These are phyloP conservation scores for Nicotiana obtusifolia DNA, from an alignment of 257 asterid species.

Conservation along the genomic window DNA sequence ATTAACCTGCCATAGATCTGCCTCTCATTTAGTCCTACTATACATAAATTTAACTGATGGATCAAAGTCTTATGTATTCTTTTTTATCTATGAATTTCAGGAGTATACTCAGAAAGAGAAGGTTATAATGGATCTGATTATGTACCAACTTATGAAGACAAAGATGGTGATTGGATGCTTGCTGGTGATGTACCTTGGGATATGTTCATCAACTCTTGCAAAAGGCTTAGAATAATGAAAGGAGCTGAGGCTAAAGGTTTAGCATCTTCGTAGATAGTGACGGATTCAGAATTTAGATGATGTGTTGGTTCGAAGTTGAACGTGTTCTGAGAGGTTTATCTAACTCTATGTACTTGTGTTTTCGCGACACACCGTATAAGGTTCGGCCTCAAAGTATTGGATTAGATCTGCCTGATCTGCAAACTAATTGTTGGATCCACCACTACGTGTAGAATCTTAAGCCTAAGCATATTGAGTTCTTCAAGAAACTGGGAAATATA, in stretches of 20 bases:
- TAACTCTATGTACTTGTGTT: not conserved
- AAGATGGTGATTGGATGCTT: conserved; percentile 96
- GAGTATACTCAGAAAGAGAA: conserved; percentile 63
- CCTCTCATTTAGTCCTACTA: too few species aligned
- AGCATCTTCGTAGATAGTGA: not conserved
- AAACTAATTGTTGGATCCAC: not conserved
- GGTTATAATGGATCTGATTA: conserved; percentile 66
- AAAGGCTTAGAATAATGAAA: conserved; percentile 70
- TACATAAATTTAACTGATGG: not conserved
- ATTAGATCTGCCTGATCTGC: not conserved
- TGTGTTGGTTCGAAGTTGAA: not conserved
- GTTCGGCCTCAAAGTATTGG: not conserved
- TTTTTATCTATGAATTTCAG: conserved; percentile 14
- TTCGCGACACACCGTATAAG: not conserved
- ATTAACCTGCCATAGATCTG: not conserved
- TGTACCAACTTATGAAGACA: conserved; percentile 81
- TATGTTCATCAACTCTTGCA: conserved; percentile 78
- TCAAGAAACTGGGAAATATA: not conserved
- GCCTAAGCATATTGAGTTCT: not conserved
- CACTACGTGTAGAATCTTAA: not conserved
- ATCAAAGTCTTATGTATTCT: not conserved
- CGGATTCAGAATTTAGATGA: not conserved
- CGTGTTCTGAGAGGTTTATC: not conserved
- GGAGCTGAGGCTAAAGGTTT: conserved; percentile 74
- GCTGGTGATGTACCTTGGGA: conserved; percentile 99